Evolutionary conservation across 495 filamentous ascomycete species (phyloP).

Genomic region (Glonium stellatum): DNA sequence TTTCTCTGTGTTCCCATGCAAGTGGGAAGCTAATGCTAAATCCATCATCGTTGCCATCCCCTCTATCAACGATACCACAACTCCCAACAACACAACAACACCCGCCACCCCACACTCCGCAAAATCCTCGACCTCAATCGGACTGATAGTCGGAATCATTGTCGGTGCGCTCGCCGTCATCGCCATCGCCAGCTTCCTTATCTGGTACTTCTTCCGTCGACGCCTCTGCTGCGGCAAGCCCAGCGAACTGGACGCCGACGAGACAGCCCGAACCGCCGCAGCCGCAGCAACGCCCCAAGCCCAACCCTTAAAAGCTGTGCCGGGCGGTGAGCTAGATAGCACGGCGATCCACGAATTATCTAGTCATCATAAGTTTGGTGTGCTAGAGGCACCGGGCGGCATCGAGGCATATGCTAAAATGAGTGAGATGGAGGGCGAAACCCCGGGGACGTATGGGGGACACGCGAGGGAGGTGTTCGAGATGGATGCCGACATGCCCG

Average conservation of each 20-base stretch:
- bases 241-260: not conserved
- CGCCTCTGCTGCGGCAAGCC: not conserved
- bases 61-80: slow-evolving; percentile 8
- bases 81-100: slow-evolving; percentile 42
- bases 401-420: not conserved
- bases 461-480: slow-evolving; percentile 5
- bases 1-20: slow-evolving; percentile 45
- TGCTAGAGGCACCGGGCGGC: slow-evolving; percentile 9
- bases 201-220: slow-evolving; percentile 3
- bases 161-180: not conserved
- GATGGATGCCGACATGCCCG: slow-evolving; percentile 16
- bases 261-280: not conserved
- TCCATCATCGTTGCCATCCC: slow-evolving; percentile 48
- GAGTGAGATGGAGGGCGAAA: slow-evolving; percentile 12
- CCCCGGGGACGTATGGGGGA: not conserved
- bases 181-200: not conserved
- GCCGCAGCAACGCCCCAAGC: not conserved
- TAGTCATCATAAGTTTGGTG: slow-evolving; percentile 7
- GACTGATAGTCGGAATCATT: not conserved
- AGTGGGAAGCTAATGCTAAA: slow-evolving; percentile 53
- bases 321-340: slow-evolving; percentile 6
- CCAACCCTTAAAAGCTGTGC: not conserved
- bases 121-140: slow-evolving; percentile 4
- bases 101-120: slow-evolving; percentile 3
- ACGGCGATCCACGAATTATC: slow-evolving; percentile 4